These are phyloP conservation scores for Sordariomycetes sp. DNA, from an alignment of 2,329 filamentous ascomycete genomes.

Conservation along the genomic window DNA sequence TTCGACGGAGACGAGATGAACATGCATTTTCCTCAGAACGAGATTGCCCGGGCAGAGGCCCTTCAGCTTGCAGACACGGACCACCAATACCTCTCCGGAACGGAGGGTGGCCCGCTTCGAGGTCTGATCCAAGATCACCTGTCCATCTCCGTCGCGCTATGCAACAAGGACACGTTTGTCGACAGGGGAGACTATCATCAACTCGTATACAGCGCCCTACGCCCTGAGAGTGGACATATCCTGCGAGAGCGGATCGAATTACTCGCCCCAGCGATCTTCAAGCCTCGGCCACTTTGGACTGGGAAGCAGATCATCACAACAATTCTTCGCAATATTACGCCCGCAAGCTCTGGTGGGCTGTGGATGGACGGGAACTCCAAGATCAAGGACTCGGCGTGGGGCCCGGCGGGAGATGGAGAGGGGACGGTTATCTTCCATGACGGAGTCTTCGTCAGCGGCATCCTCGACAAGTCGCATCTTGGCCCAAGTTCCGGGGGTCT, in stretches of 20 bases:
- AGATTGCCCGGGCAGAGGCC: constrained; percentile 80
- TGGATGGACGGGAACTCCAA: constrained; percentile 72
- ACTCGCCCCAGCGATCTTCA: constrained; percentile 70
- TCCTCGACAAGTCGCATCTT: constrained; percentile 92
- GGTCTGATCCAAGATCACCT: constrained; percentile 98
- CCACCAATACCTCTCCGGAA: constrained; percentile 91
- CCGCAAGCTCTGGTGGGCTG: constrained; percentile 62
- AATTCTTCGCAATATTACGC: constrained; percentile 84
- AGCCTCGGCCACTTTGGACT: constrained; percentile 77
- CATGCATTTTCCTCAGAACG: constrained; percentile 98
- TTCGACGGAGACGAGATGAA: constrained; percentile 99
- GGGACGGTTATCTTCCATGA: constrained; percentile 71
- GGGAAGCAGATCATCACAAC: constrained; percentile 94
- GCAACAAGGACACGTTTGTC: constrained; percentile 86
- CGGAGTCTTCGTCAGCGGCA: constrained; percentile 80
- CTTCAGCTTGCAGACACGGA: constrained; percentile 91
- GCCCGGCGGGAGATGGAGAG: constrained; percentile 58
- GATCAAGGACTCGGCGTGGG: constrained; percentile 74
- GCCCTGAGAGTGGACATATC: constrained; percentile 85
- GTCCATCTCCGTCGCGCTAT: constrained; percentile 84
- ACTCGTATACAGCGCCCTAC: constrained; percentile 79
- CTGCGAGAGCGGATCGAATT: constrained; percentile 72
- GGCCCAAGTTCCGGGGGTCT: constrained; percentile 80
- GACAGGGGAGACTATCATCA: constrained; percentile 82
- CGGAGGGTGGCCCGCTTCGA: constrained; percentile 83